These are phyloP conservation scores for Dactylonectria macrodidyma DNA, from an alignment of 2,329 filamentous ascomycete genomes.

Conservation along the genomic window DNA sequence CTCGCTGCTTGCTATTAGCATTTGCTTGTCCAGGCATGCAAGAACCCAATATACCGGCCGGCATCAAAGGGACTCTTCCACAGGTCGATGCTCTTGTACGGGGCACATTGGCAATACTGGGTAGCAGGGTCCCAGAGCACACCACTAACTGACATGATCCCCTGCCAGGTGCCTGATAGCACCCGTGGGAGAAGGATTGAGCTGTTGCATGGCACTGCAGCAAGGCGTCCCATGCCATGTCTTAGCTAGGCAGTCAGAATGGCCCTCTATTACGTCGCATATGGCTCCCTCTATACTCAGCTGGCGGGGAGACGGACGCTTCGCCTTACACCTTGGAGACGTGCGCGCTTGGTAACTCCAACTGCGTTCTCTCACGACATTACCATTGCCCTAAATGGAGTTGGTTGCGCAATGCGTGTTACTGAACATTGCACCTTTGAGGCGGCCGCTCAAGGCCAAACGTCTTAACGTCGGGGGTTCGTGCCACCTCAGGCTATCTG, in stretches of 20 bases:
- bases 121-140: constrained; percentile 28
- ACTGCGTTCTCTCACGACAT: constrained; percentile 4
- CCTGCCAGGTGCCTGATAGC: constrained; percentile 28
- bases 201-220: constrained; percentile 33
- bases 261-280: constrained; percentile 8
- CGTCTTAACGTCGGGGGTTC: constrained; percentile 25
- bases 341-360: constrained; percentile 2
- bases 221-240: constrained; percentile 22
- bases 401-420: constrained; percentile 22
- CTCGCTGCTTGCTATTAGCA: constrained; percentile 21
- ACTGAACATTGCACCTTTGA: constrained; percentile 23
- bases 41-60: constrained; percentile 15
- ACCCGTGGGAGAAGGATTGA: constrained; percentile 16
- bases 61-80: constrained; percentile 23
- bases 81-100: too few species aligned
- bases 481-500: constrained; percentile 24
- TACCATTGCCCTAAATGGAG: constrained; percentile 16
- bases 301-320: constrained; percentile 27
- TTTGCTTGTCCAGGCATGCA: constrained; percentile 18
- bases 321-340: constrained; percentile 23
- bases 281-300: constrained; percentile 23
- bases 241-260: constrained; percentile 14
- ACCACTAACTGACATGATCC: constrained; percentile 28
- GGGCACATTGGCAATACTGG: too few species aligned
- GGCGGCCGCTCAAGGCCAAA: constrained; percentile 23